phyloP scores from a whole-genome alignment of 2,329 filamentous ascomycete species.

The Epichloe sp. region DNA sequence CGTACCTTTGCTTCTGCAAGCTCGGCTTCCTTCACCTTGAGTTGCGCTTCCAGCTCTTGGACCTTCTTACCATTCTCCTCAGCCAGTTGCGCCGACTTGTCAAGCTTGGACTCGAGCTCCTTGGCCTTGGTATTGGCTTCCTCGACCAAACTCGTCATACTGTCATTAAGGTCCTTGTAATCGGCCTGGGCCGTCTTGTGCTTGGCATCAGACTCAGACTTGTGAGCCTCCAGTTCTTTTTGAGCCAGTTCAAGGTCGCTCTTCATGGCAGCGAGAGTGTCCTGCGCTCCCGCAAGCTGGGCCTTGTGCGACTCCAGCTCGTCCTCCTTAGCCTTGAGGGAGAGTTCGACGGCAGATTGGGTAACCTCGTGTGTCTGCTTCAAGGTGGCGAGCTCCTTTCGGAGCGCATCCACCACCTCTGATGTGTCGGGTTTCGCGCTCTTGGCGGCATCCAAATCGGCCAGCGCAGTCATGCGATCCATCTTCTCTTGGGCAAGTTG shows the following conservation, averaged over 20 bases:
- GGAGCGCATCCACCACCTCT: slow-evolving; percentile 37
- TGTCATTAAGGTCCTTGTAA: slow-evolving; percentile 51
- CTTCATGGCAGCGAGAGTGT: slow-evolving; percentile 16
- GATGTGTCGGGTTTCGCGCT: slow-evolving; percentile 43
- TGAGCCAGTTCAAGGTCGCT: slow-evolving; percentile 34
- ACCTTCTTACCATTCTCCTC: slow-evolving; percentile 35
- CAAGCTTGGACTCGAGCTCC: slow-evolving; percentile 35
- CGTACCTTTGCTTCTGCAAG: slow-evolving; percentile 46
- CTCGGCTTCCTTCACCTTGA: slow-evolving; percentile 52
- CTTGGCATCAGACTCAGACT: slow-evolving; percentile 36
- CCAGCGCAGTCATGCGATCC: slow-evolving; percentile 44
- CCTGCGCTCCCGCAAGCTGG: slow-evolving; percentile 24
- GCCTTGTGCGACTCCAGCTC: slow-evolving; percentile 21
- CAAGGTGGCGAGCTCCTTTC: slow-evolving; percentile 33
- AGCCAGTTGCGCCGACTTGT: slow-evolving; percentile 30
- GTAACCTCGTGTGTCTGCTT: slow-evolving; percentile 34
- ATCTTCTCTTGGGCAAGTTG: slow-evolving; percentile 47
- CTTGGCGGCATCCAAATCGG: slow-evolving; percentile 45
- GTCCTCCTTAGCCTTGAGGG: slow-evolving; percentile 22
- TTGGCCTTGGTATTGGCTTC: slow-evolving; percentile 42
- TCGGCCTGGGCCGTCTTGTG: slow-evolving; percentile 44
- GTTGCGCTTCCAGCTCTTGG: slow-evolving; percentile 38
- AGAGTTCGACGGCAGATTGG: slow-evolving; percentile 20
- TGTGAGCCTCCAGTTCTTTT: slow-evolving; percentile 41
- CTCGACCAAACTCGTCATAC: slow-evolving; percentile 45